Evolutionary conservation across 2,329 filamentous ascomycete genomes (phyloP).

Genomic region (Beauveria bassiana): DNA sequence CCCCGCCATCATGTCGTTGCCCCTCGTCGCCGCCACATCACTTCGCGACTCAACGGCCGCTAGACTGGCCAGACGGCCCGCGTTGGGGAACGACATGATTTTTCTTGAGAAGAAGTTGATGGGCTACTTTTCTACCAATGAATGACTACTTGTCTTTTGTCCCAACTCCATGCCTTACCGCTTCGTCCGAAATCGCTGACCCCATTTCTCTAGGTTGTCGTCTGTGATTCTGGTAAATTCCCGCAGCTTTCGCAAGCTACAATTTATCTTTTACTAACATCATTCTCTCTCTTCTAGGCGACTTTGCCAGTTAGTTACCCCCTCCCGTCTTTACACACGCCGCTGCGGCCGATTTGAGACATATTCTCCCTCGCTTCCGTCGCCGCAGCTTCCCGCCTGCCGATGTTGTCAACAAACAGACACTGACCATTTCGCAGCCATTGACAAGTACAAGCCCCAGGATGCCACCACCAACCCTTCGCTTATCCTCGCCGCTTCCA

Average conservation of each 20-base stretch:
- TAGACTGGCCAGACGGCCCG: not conserved
- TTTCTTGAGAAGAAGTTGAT: not conserved
- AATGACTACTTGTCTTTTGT: not conserved
- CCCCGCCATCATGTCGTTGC: conserved; percentile 19
- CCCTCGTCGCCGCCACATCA: conserved; percentile 6
- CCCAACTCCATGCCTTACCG: not conserved
- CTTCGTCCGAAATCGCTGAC: not conserved
- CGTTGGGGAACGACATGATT: not conserved
- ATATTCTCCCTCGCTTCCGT: not conserved
- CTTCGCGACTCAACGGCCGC: not conserved
- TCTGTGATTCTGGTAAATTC: conserved; percentile 86
- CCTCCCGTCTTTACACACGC: conserved; percentile 6
- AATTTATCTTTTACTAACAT: conserved; percentile 19
- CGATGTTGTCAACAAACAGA: conserved; percentile 5
- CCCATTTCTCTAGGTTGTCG: conserved; percentile 59
- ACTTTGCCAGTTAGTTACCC: conserved; percentile 63
- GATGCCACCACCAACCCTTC: conserved; percentile 99
- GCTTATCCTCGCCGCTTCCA: conserved; percentile 93
- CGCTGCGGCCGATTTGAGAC: conserved; percentile 8
- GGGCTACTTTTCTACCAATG: not conserved
- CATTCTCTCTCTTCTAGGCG: conserved; percentile 43
- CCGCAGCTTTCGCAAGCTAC: conserved; percentile 19
- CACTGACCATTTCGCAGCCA: conserved; percentile 52
- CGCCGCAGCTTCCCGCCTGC: not conserved
- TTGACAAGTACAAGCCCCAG: conserved; percentile 99